These are phyloP conservation scores for Cladochytrium replicatum DNA, from an alignment of 192 early-diverging fungal genomes.

Conservation along the genomic window DNA sequence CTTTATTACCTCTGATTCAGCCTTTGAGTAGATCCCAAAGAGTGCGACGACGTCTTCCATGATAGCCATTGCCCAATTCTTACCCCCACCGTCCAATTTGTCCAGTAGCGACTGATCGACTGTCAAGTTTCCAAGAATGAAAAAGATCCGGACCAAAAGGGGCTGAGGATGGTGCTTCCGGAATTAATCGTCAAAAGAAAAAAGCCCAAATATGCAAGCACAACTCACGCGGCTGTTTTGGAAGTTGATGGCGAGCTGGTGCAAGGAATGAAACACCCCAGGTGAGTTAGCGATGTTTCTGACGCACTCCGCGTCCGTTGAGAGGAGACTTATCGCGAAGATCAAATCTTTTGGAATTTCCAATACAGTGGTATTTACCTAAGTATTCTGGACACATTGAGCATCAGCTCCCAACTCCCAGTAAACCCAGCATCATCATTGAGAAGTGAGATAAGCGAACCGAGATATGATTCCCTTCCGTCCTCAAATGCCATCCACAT, in stretches of 20 bases:
- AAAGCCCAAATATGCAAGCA: no score
- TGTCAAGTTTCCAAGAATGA: conserved; percentile 34
- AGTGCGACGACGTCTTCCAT: conserved; percentile 25
- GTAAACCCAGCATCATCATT: conserved; percentile 1
- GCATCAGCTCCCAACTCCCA: conserved; percentile 19
- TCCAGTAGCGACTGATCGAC: neutral
- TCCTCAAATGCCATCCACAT: conserved; percentile 1
- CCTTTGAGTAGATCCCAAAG: conserved; percentile 20
- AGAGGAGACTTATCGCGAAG: neutral
- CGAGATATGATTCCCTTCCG: no score
- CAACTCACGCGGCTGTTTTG: no score
- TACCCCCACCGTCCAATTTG: no score
- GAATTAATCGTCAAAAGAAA: conserved; percentile 3
- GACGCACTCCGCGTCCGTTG: no score
- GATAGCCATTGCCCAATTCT: no score
- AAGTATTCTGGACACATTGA: conserved; percentile 21
- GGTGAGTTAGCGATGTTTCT: conserved; percentile 20
- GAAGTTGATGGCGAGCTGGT: no score
- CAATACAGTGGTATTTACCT: no score
- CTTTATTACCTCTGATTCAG: no score
- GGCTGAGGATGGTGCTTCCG: conserved; percentile 20
- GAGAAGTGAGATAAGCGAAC: conserved; percentile 1
- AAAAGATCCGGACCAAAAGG: conserved; percentile 24
- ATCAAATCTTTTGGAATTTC: neutral
- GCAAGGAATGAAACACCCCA: conserved; percentile 12